Conservation (phyloP, 139 green algal genomes). For the Desmodesmus armatus region DNA sequence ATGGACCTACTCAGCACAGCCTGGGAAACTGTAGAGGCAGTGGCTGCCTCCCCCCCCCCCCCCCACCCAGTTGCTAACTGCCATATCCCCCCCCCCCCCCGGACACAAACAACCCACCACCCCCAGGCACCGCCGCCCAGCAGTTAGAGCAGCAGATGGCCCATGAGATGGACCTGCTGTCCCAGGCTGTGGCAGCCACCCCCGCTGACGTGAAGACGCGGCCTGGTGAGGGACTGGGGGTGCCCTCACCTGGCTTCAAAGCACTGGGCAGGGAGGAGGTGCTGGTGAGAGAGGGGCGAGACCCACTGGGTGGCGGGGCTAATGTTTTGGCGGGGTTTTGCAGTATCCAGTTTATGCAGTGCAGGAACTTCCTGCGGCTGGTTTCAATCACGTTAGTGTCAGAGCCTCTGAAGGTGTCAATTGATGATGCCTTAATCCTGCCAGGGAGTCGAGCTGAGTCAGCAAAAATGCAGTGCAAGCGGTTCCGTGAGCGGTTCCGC, state of each 20-base stretch:
- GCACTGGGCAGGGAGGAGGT: not conserved
- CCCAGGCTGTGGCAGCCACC: not conserved
- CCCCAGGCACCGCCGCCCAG: not conserved
- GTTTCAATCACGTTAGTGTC: not conserved
- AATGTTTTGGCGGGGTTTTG: not conserved
- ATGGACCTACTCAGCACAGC: not conserved
- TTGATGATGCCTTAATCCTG: not conserved
- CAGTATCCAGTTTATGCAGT: not conserved
- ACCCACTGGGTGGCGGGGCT: not conserved
- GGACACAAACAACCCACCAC: not conserved
- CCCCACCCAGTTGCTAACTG: not conserved
- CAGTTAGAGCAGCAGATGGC: not conserved
- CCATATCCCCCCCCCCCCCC: not conserved
- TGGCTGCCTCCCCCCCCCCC: not conserved
- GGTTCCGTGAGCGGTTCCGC: too few relatives aligned
- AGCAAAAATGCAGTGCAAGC: not conserved
- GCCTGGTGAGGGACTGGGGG: conserved; percentile 32
- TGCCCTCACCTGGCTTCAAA: conserved; percentile 31
- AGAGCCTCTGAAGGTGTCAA: too few relatives aligned
- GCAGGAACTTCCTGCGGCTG: not conserved
- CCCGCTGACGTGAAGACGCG: conserved; percentile 8
- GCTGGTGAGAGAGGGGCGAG: conserved; percentile 2
- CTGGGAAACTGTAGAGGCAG: not conserved
- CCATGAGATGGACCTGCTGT: not conserved
- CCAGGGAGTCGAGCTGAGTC: not conserved